Evolutionary conservation across 2,329 filamentous ascomycete genomes (phyloP), one percentile per base, ranked within the genome.

Genomic region (Ophiostoma fasciatum): DNA sequence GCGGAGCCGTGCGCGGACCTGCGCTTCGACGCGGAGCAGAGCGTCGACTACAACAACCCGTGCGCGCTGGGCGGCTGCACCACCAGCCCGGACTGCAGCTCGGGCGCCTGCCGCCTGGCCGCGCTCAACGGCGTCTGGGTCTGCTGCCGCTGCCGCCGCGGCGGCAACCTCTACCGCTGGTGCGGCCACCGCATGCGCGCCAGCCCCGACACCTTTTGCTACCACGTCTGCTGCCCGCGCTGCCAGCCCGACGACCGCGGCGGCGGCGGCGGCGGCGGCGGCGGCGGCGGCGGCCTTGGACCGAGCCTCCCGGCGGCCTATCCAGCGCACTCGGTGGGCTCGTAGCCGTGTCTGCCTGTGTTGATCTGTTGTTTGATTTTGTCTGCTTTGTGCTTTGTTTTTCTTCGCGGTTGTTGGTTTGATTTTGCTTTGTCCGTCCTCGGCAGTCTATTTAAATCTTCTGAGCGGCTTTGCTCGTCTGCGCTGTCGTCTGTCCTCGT

Each of bases 151-250:
- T 71, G 67, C 44, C 48, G 50, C 4, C 54, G 62, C 6, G 62
- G 61, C 7, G 59, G 55, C 5, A 71, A 71, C 40, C 51, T 53
- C 5, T 58, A 58, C 32, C 51, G 54, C 17, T 62, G 55, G 53
- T 70, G 66, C 44, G 50, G 57, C 23, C 61, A 65, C 41, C 58
- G 52, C 36, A 59, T 62, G 57, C 55, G 52, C 36, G 56, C 55
- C 11, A 60, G 61, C 41, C 62, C 64, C 9, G 60, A 69, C 42
- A 63, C 62, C 2, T 61, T 68, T 30, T 71, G 66, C 49, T 66
- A 66, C 42, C 67, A 71, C 40, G 50, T 45, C n/a, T 58, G 66
- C 34, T 71, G 66, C 46, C 49, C 53, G 27, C 46, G 45, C 4
- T 70, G 66, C 41, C 52, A 50, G 30, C 41, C 55, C 10, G 60